phyloP scores from a whole-genome alignment of 2,329 filamentous ascomycete species.

The Hymenoscyphus linearis region DNA sequence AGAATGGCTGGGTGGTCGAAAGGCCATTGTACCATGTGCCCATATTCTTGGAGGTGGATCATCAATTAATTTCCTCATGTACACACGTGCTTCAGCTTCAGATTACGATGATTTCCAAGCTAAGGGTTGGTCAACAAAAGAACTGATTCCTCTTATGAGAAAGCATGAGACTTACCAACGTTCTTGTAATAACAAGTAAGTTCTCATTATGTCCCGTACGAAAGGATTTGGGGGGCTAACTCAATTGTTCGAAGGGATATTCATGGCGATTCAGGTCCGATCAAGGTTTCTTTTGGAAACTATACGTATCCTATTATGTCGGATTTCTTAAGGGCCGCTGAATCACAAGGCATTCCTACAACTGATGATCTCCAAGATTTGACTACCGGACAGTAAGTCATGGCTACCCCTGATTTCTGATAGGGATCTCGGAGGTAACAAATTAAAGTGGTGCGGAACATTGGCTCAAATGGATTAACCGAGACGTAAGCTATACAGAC shows the following conservation, averaged over 20 bases:
- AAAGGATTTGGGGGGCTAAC: background rate
- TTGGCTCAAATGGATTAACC: constrained; percentile 84
- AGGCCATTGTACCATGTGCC: constrained; percentile 39
- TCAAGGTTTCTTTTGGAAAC: constrained; percentile 58
- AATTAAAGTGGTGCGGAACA: constrained; percentile 61
- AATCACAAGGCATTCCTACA: constrained; percentile 68
- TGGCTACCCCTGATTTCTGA: background rate
- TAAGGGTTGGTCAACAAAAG: constrained; percentile 46
- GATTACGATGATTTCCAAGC: constrained; percentile 52
- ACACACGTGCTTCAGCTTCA: constrained; percentile 39
- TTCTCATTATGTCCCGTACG: background rate
- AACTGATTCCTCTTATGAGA: constrained; percentile 48
- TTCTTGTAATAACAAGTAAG: constrained; percentile 51
- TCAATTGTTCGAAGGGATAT: constrained; percentile 43
- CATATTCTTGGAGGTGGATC: constrained; percentile 58
- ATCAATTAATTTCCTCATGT: constrained; percentile 56
- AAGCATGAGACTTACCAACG: constrained; percentile 53
- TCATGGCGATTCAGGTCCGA: constrained; percentile 71
- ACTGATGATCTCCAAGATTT: constrained; percentile 76
- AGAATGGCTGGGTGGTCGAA: constrained; percentile 56
- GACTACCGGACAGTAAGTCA: constrained; percentile 45
- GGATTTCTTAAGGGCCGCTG: constrained; percentile 68
- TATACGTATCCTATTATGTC: constrained; percentile 74
- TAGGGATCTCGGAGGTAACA: background rate
- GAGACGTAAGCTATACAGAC: constrained; percentile 40